Base-by-base conservation (phyloP, 768 basidiomycete species). In the Crepidotus variabilis region DNA sequence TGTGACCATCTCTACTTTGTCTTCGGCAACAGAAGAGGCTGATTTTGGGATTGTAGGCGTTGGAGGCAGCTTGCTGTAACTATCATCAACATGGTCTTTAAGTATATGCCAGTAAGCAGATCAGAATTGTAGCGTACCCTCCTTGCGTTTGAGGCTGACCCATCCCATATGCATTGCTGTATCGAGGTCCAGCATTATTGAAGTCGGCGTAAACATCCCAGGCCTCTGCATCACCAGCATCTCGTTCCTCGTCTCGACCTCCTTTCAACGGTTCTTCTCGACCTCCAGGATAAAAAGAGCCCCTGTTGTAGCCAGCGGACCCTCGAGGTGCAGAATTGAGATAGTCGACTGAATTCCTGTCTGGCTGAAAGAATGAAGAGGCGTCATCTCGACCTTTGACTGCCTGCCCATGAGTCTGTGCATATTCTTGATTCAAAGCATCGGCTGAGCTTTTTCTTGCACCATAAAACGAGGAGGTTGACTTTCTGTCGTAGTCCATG, bases 191-290 rank as follows among this genome's bases (percentile, higher is more conserved):
- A 5, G 83, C 69, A 62, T 94, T 94, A 73, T 94, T 94, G 71
- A 94, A 94, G 71, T 94, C 92, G 20, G 92, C 89, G 67, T 85
- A 93, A 47, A 94, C 84, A 68, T 94, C 89, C 85, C 88, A 92
- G 33, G 76, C 75, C 52, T 73, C 78, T 14, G 72, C 75, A 45
- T 72, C 75, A 22, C 65, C 64, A n/a, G 61, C 60, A 46, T 75
- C 75, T 57, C 80, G 81, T 62, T 86, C 84, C 66, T 92, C 90
- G 60, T 91, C 90, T 54, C 78, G 72, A n/a, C 85, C 88, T 8
- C 84, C 86, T 66, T 90, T 90, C 60, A 92, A 69, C 5, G 91
- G 91, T 65, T 90, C 90, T 62, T 82, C 80, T 58, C 90, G 77
- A 13, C 86, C 90, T 32, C 79, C 76, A 57, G 80, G 81, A 56